Conservation (phyloP, 2,329 filamentous ascomycete species). For the Scedosporium aurantiacum region DNA sequence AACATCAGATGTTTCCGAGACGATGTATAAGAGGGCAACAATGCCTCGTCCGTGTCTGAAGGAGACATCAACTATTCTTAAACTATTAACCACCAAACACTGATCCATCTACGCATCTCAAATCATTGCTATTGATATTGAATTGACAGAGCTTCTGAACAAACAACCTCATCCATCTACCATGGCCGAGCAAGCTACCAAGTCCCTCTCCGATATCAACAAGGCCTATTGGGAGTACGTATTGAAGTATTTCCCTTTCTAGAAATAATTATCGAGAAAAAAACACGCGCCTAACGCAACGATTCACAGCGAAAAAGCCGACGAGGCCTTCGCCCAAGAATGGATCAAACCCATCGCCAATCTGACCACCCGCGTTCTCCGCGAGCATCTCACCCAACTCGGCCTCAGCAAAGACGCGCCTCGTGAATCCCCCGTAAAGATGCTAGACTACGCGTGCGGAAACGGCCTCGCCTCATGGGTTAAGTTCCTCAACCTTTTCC, state of each 20-base stretch:
- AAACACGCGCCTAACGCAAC: not conserved
- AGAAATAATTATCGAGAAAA: not conserved
- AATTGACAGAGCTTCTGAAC: not conserved
- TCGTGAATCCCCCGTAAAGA: conserved; percentile 7
- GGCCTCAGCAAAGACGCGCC: conserved; percentile 1
- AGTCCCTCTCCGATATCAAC: conserved; percentile 10
- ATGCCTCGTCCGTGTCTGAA: not conserved
- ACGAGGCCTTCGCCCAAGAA: conserved; percentile 8
- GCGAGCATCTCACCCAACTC: conserved; percentile 7
- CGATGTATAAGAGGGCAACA: not conserved
- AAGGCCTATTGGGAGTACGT: conserved; percentile 10
- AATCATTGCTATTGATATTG: not conserved
- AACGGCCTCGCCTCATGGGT: conserved; percentile 19
- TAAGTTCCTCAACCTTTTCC: not conserved
- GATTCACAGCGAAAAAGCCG: conserved; percentile 7
- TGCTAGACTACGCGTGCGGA: conserved; percentile 22
- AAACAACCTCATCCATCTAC: not conserved
- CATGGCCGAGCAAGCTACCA: conserved; percentile 1
- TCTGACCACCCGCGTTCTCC: conserved; percentile 9
- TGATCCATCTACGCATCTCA: not conserved
- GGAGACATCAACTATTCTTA: not conserved
- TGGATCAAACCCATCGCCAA: conserved; percentile 11
- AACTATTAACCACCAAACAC: not conserved
- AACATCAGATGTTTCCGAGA: not conserved
- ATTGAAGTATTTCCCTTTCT: not conserved